A percentile compares a stretch with the other conserved stretches of the same genome.
phyloP scores from a whole-genome alignment of 345 rosid species.

The Iberis pinnata region DNA sequence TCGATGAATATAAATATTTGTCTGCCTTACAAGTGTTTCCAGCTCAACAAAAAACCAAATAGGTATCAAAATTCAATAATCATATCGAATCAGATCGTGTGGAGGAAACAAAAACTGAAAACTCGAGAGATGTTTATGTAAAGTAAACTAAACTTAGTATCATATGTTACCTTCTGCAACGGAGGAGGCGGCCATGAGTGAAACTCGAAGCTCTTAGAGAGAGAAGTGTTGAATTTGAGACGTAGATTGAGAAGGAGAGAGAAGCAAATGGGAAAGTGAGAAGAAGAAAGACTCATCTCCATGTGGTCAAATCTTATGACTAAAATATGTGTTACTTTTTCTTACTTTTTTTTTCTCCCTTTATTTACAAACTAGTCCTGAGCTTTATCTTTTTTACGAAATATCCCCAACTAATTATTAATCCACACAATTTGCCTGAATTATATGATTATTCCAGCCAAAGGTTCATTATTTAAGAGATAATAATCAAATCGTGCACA shows the following conservation, averaged over 20 bases:
- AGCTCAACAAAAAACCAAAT: slow-evolving; percentile 7
- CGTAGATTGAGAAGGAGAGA: slow-evolving; percentile 12
- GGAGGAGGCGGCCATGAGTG: slow-evolving; percentile 31
- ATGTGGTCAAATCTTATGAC: slow-evolving; percentile 22
- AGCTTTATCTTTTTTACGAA: not conserved
- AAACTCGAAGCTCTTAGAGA: slow-evolving; percentile 21
- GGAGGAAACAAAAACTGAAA: not conserved
- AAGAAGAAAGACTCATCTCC: slow-evolving; percentile 23
- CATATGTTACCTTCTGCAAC: slow-evolving; percentile 17
- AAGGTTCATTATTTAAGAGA: too few species aligned
- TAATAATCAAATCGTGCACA: too few species aligned
- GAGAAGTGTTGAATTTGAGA: slow-evolving; percentile 2
- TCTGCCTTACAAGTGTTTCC: slow-evolving; percentile 9
- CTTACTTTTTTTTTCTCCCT: not conserved
- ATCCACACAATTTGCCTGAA: not conserved
- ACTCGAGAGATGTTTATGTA: not conserved
- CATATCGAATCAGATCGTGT: slow-evolving; percentile 20
- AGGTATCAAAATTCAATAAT: not conserved
- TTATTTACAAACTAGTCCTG: not conserved
- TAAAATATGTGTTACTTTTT: slow-evolving; percentile 8
- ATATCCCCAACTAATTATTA: not conserved
- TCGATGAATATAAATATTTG: not conserved
- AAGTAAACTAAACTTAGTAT: not conserved
- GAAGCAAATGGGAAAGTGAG: slow-evolving; percentile 24
- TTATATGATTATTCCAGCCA: too few species aligned